Evolutionary conservation across 495 filamentous ascomycete species (phyloP).

Genomic region (Pseudoneurospora amorphoporcata): DNA sequence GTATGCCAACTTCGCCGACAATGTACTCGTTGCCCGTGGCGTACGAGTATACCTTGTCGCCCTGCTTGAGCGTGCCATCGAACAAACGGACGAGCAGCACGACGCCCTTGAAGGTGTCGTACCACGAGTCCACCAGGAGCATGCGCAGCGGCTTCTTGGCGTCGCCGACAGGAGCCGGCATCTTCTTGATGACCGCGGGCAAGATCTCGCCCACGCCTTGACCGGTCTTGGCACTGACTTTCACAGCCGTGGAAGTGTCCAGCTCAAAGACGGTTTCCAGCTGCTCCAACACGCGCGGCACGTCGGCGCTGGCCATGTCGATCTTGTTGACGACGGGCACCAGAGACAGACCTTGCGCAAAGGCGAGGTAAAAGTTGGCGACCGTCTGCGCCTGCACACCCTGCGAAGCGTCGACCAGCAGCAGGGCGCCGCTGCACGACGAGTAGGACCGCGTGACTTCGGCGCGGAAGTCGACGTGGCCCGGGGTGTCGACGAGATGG

Average conservation of each 20-base stretch:
- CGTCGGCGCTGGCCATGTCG: constrained; percentile 79
- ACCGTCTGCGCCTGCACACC: constrained; percentile 92
- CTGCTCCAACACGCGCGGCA: constrained; percentile 74
- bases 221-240: constrained; percentile 91
- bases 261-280: constrained; percentile 79
- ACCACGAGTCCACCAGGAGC: constrained; percentile 95
- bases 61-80: constrained; percentile 72
- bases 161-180: constrained; percentile 74
- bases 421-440: constrained; percentile 82
- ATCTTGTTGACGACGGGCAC: constrained; percentile 96
- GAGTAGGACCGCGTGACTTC: constrained; percentile 94
- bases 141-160: constrained; percentile 60
- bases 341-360: constrained; percentile 76
- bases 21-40: constrained; percentile 79
- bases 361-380: constrained; percentile 95
- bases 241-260: constrained; percentile 66
- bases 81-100: constrained; percentile 87
- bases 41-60: constrained; percentile 74
- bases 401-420: constrained; percentile 89
- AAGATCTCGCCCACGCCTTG: constrained; percentile 70
- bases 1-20: constrained; percentile 93
- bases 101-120: constrained; percentile 88
- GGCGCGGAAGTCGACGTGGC: constrained; percentile 88
- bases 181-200: constrained; percentile 72
- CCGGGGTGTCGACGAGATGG: constrained; percentile 93